phyloP scores from a whole-genome alignment of 106 monocot species.

The Dioscorea zingiberensis region DNA sequence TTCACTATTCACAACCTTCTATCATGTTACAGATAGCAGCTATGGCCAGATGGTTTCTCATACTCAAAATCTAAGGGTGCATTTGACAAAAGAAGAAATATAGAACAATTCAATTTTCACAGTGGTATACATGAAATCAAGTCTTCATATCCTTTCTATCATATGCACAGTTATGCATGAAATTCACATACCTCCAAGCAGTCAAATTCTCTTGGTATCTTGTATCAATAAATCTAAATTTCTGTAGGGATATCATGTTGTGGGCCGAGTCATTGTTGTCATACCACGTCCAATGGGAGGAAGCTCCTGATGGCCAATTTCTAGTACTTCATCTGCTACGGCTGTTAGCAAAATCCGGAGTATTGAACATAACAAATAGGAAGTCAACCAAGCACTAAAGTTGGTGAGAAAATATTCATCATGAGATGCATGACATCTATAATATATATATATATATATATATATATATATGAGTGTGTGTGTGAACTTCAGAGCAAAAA shows the following conservation, averaged over 20 bases:
- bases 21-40: too few species aligned
- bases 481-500: not conserved
- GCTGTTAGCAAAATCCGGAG: constrained; percentile 9
- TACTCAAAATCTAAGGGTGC: too few species aligned
- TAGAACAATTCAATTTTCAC: too few species aligned
- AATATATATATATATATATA: not conserved
- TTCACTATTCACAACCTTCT: too few species aligned
- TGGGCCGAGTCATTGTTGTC: constrained; percentile 93
- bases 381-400: not conserved
- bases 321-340: constrained; percentile 41
- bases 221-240: not conserved
- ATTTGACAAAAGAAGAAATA: too few species aligned
- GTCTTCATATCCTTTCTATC: too few species aligned
- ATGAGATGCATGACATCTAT: not conserved
- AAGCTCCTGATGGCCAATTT: constrained; percentile 38
- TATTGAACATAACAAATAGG: not conserved
- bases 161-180: too few species aligned
- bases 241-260: constrained; percentile 39
- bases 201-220: not conserved
- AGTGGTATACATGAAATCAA: too few species aligned
- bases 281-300: constrained; percentile 65
- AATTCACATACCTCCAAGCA: not conserved
- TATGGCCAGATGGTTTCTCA: too few species aligned
- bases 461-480: not conserved
- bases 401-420: not conserved